These are phyloP conservation scores for Xylaria castorea DNA, from an alignment of 495 filamentous ascomycete species.

Conservation along the genomic window DNA sequence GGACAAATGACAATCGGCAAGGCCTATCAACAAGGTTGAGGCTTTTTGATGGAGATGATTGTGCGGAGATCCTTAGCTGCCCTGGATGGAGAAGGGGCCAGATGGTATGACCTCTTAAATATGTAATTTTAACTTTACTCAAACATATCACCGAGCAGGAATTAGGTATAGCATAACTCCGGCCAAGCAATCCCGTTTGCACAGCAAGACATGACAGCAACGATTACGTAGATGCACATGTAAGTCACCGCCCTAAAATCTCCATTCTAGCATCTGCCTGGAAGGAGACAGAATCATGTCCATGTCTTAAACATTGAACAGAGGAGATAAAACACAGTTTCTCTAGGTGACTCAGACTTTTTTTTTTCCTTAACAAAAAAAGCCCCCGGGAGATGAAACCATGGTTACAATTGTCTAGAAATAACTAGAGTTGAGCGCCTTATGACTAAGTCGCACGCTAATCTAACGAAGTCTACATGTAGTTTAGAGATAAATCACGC, in stretches of 20 bases:
- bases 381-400: not conserved
- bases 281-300: not conserved
- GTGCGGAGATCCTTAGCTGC: not conserved
- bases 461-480: not conserved
- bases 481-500: not conserved
- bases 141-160: not conserved
- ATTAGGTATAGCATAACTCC: not conserved
- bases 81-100: not conserved
- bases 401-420: not conserved
- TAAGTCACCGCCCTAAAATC: not conserved
- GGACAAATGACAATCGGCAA: not conserved
- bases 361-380: not conserved
- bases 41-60: not conserved
- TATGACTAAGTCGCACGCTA: not conserved
- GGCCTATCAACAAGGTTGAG: not conserved
- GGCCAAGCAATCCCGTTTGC: not conserved
- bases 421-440: not conserved
- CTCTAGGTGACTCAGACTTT: not conserved
- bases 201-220: not conserved
- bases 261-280: not conserved
- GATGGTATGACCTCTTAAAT: not conserved
- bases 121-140: not conserved
- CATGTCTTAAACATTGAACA: not conserved
- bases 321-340: not conserved
- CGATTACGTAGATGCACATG: conserved; percentile 3